A percentile compares a stretch with the other conserved stretches of the same genome.
Conservation (phyloP, 2,329 filamentous ascomycete genomes). For the Pseudopithomyces chartarum region DNA sequence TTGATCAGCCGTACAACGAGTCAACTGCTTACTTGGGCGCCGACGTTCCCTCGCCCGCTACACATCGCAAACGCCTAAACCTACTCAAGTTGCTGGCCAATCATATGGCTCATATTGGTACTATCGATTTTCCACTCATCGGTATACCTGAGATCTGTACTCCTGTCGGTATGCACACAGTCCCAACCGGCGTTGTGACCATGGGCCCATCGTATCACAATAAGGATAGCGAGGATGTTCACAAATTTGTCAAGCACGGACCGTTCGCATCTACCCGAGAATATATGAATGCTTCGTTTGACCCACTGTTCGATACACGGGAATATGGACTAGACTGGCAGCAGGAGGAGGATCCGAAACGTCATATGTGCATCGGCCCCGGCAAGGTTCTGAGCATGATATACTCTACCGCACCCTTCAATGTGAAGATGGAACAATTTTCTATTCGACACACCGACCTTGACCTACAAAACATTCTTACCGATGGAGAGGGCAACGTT, state of each 20-base stretch:
- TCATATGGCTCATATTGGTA: not conserved
- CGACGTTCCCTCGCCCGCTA: not conserved
- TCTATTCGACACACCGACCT: constrained; percentile 25
- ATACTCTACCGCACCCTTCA: not conserved
- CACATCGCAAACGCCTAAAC: not conserved
- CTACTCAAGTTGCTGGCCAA: not conserved
- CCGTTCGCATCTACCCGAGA: not conserved
- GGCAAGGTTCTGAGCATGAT: not conserved
- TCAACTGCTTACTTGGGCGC: not conserved
- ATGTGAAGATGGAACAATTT: constrained; percentile 20
- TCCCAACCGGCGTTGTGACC: too few species aligned
- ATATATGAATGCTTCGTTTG: not conserved
- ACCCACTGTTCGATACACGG: too few species aligned
- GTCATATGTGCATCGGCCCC: not conserved
- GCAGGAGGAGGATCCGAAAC: too few species aligned
- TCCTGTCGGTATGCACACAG: too few species aligned
- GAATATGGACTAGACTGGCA: too few species aligned
- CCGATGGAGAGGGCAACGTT: constrained; percentile 17
- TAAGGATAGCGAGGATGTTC: not conserved
- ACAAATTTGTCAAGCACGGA: not conserved
- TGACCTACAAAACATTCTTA: constrained; percentile 29
- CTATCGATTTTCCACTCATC: too few species aligned
- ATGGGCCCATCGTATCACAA: too few species aligned
- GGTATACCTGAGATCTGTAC: not conserved
- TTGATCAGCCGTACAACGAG: not conserved